Evolutionary conservation across 192 early-diverging fungal genomes (phyloP), one percentile per base, ranked within the genome.

Genomic region (Gamsiella multidivaricata): DNA sequence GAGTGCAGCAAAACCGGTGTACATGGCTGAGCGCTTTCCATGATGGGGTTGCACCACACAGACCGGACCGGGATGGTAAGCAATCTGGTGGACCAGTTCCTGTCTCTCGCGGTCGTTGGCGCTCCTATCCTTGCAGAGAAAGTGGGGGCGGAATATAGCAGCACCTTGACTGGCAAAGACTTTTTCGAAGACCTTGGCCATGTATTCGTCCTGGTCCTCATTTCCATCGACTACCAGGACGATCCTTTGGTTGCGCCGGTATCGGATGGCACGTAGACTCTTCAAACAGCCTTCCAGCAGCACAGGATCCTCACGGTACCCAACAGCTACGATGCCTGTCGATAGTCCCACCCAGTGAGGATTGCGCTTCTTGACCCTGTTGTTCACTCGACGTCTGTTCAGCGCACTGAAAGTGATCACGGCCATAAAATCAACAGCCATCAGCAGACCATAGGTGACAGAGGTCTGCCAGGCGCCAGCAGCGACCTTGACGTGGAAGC

Each of bases 1-100:
- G 8, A 87, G 50, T 2, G 81, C 71, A 15, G 80, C 62, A 71
- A 87, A 87, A 0, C 81, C 85, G 0, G 85, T 87, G 53, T 87
- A 87, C 85, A 87, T 87, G 11, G 83, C 85, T 41, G 82, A 72
- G 5, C 85, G 74, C 45, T 87, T 87, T 47, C 85, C 85, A 15
- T 70, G 71, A 60, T 87, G 85, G 0, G 85, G 85, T 45, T 87
- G 81, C 56, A 83, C 50, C 22, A 83, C 81, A 62, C 84, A 85
- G 3, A 84, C 83, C 0, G 80, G 76, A 0, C 62, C 73, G 10
- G 73, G 65, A 14, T 78, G 65, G 32, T 65, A 68, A 8, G 73
- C 65, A 36, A 78, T 69, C 65, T 68, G 59, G 10, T 65, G 58
- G 3, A 78, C 65, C 25, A 78, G 31, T 8, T 67, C 73, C 28